phyloP scores from a whole-genome alignment of 1,284 basidiomycete genomes.

The Malassezia furfur region DNA sequence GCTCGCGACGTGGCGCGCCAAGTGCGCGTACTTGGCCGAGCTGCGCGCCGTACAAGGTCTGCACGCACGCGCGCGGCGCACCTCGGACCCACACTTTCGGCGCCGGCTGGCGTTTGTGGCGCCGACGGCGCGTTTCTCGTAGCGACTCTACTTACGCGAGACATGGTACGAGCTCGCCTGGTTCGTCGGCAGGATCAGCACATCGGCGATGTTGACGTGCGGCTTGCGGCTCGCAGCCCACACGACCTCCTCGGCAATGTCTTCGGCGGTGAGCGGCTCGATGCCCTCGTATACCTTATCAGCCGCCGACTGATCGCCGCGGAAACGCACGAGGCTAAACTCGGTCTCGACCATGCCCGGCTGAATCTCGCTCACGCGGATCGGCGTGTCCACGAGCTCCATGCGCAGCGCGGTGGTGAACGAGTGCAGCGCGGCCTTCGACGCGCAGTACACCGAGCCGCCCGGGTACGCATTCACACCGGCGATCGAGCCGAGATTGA shows the following conservation, averaged over 20 bases:
- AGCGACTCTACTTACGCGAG: not conserved
- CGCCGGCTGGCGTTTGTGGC: not conserved
- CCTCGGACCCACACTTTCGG: not conserved
- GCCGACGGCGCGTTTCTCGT: not conserved
- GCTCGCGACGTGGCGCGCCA: constrained; percentile 4
- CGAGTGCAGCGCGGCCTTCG: constrained; percentile 78
- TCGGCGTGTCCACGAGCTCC: constrained; percentile 72
- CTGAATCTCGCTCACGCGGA: constrained; percentile 42
- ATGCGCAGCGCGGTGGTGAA: constrained; percentile 74
- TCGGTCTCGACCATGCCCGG: constrained; percentile 73
- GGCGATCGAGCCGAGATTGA: constrained; percentile 89
- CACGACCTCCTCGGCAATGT: constrained; percentile 82
- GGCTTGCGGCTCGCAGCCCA: constrained; percentile 70
- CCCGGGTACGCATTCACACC: constrained; percentile 75
- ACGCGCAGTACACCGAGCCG: constrained; percentile 49
- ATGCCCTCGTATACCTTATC: constrained; percentile 43
- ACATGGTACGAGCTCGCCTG: constrained; percentile 41
- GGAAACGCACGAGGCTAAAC: constrained; percentile 33
- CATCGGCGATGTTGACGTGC: constrained; percentile 46
- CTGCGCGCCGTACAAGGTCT: not conserved
- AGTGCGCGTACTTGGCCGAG: not conserved
- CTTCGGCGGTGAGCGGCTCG: constrained; percentile 36
- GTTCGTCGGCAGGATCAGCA: constrained; percentile 36
- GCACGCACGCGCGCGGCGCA: not conserved
- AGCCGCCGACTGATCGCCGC: constrained; percentile 27